Conservation (phyloP, 2,329 filamentous ascomycete genomes). For the Fusarium chlamydosporum region DNA sequence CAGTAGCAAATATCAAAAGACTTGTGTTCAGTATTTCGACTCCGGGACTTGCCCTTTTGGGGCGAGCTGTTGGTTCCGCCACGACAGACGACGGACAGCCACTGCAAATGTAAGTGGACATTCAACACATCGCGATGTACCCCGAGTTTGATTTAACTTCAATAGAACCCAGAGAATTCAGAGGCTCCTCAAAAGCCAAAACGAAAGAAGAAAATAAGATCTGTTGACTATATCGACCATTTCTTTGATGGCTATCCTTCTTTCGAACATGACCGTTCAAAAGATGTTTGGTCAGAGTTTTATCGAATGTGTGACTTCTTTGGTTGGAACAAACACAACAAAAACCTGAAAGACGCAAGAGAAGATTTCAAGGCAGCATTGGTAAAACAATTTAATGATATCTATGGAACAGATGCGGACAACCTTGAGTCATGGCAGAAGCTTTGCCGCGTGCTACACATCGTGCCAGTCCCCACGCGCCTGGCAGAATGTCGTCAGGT, state of each 20-base stretch:
- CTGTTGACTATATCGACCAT: neutral
- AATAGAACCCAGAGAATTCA: neutral
- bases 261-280: neutral
- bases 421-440: neutral
- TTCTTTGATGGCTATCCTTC: neutral
- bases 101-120: neutral
- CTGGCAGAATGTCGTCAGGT: neutral
- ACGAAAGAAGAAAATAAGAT: neutral
- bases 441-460: neutral
- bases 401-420: neutral
- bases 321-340: neutral
- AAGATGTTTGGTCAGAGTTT: neutral
- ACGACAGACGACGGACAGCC: neutral
- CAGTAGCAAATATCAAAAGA: no score
- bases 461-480: neutral
- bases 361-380: constrained; percentile 1
- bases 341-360: neutral
- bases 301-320: neutral
- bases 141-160: neutral
- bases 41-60: neutral
- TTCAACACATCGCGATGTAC: neutral
- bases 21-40: neutral
- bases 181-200: neutral
- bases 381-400: constrained; percentile 2
- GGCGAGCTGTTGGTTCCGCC: neutral